Evolutionary conservation across 768 basidiomycete species (phyloP).

Genomic region (Botryobasidium botryosum): DNA sequence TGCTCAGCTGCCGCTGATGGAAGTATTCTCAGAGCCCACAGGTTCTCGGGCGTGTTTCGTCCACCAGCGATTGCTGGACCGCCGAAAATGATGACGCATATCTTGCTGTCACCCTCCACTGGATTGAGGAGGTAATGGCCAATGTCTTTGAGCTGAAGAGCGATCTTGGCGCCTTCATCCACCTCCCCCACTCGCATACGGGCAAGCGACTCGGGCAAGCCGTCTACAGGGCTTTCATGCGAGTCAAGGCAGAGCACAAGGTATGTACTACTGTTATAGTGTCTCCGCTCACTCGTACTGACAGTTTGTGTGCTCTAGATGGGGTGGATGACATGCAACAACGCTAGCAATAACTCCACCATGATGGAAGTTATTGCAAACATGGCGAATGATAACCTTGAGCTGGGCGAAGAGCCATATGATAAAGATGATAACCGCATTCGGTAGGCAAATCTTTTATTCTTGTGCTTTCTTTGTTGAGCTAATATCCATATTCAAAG

Average conservation of each 20-base stretch:
- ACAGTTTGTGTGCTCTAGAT: slow-evolving; percentile 15
- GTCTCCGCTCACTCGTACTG: background rate
- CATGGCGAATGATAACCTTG: no score
- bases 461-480: no score
- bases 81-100: slow-evolving; percentile 25
- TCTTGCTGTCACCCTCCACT: slow-evolving; percentile 26
- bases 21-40: slow-evolving; percentile 13
- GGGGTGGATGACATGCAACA: slow-evolving; percentile 24
- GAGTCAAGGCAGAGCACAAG: slow-evolving; percentile 19
- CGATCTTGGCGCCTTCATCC: slow-evolving; percentile 23
- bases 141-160: slow-evolving; percentile 18
- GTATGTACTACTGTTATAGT: slow-evolving; percentile 14
- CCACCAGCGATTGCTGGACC: slow-evolving; percentile 28
- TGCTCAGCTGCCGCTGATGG: background rate
- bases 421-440: no score
- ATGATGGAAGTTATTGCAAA: slow-evolving; percentile 22
- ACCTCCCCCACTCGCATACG: slow-evolving; percentile 23
- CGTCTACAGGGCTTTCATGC: slow-evolving; percentile 21
- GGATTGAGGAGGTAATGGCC: slow-evolving; percentile 21
- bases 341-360: slow-evolving; percentile 24
- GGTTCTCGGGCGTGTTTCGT: slow-evolving; percentile 17
- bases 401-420: no score
- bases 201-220: slow-evolving; percentile 23
- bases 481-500: no score
- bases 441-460: no score